Evolutionary conservation across 257 asterid genomes (phyloP), one percentile per base, ranked within the genome.

Genomic region (Scutellaria baicalensis): DNA sequence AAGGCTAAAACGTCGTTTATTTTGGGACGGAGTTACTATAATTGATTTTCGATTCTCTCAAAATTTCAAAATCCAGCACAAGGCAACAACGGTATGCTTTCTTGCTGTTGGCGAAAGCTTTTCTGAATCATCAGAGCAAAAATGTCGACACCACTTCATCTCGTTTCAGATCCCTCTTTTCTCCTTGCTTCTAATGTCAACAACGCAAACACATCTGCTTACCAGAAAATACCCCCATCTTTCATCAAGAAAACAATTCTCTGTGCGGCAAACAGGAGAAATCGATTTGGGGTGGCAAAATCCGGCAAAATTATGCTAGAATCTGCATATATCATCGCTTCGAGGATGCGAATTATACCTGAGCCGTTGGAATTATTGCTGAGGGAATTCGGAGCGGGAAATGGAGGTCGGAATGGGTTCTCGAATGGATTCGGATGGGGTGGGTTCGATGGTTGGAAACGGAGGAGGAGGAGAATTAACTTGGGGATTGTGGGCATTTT

Each of bases 241-340:
- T 70, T 76, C 21, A 21, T 44, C 48, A 77, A 45, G 51, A 74
- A 20, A n/a, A 45, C 84, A 23, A 66, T 81, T 20, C 60, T 70
- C 33, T 86, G 84, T 51, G 90, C 84, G 21, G 74, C 78, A 33
- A 86, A 58, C 79, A 83, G 76, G 83, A 80, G 71, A 75, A 82
- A 72, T 38, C 70, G 62, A 39, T 33, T 47, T 62, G 82, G 82
- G 62, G 71, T 82, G 1, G 77, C 71, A 17, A 80, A 79, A 79
- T 84, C 94, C 27, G 75, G 81, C 7, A 85, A 76, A 60, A 72
- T 86, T 4, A 12, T 81, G 73, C 64, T 90, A 33, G 69, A 85
- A 68, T 87, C 98, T 6, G 95, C 95, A 14, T 85, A 58, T 66
- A 65, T 71, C 43, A 73, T 92, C 61, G 96, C 98, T 0, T 88